Evolutionary conservation across 1,139 yeast genomes (phyloP).

Genomic region (Candida sanyaensis): DNA sequence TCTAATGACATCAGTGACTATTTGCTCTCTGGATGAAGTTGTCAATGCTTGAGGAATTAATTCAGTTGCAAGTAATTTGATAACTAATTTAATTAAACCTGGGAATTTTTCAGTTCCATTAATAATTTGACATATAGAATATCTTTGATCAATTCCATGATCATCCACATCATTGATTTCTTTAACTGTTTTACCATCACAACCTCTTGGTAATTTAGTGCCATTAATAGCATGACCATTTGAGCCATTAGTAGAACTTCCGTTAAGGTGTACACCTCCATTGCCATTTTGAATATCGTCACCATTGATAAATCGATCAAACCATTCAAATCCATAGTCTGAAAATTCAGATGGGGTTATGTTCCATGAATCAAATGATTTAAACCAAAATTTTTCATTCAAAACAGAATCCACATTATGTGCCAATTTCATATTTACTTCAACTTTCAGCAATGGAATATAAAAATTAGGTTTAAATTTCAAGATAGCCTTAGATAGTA

Average conservation of each 20-base stretch:
- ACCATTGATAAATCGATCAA: slow-evolving; percentile 42
- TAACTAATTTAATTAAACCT: slow-evolving; percentile 40
- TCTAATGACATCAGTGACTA: slow-evolving; percentile 30
- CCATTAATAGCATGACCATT: slow-evolving; percentile 7
- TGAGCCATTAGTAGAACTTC: slow-evolving; percentile 30
- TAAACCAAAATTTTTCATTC: slow-evolving; percentile 67
- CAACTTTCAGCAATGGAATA: slow-evolving; percentile 80
- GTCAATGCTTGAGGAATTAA: slow-evolving; percentile 29
- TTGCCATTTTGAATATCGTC: slow-evolving; percentile 24
- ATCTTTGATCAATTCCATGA: slow-evolving; percentile 46
- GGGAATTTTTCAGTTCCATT: slow-evolving; percentile 59
- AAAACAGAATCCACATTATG: slow-evolving; percentile 73
- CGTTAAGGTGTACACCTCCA: not conserved
- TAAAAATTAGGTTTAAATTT: slow-evolving; percentile 71
- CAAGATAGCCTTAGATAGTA: slow-evolving; percentile 73
- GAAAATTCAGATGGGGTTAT: slow-evolving; percentile 30
- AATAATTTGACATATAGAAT: slow-evolving; percentile 69
- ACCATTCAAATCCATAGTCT: slow-evolving; percentile 49
- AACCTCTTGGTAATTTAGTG: slow-evolving; percentile 9
- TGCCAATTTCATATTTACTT: slow-evolving; percentile 82
- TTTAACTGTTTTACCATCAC: slow-evolving; percentile 15
- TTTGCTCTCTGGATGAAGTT: slow-evolving; percentile 7
- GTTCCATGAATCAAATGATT: slow-evolving; percentile 42
- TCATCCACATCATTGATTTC: slow-evolving; percentile 19
- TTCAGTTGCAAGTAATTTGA: slow-evolving; percentile 41